phyloP scores from a whole-genome alignment of 2,329 filamentous ascomycete species.

The Lachnellula willkommii region DNA sequence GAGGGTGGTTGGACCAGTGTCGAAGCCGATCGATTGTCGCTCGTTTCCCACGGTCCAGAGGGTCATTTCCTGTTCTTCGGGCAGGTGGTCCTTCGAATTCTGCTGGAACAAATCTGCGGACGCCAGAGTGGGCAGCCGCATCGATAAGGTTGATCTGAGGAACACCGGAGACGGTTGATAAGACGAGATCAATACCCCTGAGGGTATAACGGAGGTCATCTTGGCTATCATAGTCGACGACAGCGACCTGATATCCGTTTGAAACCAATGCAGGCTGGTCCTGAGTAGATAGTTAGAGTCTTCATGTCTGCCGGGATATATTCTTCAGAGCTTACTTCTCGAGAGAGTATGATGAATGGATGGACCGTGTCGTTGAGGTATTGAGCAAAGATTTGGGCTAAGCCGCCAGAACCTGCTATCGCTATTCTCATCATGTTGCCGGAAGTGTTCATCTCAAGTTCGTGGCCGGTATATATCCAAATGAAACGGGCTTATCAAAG shows the following conservation, averaged over 20 bases:
- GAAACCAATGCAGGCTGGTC: constrained; percentile 33
- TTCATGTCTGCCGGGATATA: not conserved
- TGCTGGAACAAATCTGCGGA: constrained; percentile 66
- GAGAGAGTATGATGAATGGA: constrained; percentile 65
- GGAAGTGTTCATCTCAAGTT: not conserved
- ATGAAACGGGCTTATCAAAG: not conserved
- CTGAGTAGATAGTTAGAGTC: constrained; percentile 22
- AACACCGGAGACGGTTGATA: constrained; percentile 64
- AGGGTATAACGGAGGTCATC: constrained; percentile 58
- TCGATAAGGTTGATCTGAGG: constrained; percentile 68
- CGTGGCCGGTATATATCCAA: not conserved
- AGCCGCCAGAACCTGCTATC: constrained; percentile 55
- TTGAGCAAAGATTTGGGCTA: constrained; percentile 53
- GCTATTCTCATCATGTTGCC: constrained; percentile 50
- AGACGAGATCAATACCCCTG: constrained; percentile 67
- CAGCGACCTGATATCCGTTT: constrained; percentile 56
- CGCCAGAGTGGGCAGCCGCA: constrained; percentile 58
- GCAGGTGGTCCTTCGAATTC: constrained; percentile 65
- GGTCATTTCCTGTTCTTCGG: constrained; percentile 49
- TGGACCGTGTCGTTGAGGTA: constrained; percentile 60
- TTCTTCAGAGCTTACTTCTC: constrained; percentile 43
- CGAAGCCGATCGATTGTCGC: constrained; percentile 53
- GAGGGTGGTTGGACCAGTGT: constrained; percentile 43
- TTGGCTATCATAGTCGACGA: constrained; percentile 61
- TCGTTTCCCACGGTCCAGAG: constrained; percentile 55